phyloP scores from a whole-genome alignment of 495 filamentous ascomycete species.

The Penicillium silybi region DNA sequence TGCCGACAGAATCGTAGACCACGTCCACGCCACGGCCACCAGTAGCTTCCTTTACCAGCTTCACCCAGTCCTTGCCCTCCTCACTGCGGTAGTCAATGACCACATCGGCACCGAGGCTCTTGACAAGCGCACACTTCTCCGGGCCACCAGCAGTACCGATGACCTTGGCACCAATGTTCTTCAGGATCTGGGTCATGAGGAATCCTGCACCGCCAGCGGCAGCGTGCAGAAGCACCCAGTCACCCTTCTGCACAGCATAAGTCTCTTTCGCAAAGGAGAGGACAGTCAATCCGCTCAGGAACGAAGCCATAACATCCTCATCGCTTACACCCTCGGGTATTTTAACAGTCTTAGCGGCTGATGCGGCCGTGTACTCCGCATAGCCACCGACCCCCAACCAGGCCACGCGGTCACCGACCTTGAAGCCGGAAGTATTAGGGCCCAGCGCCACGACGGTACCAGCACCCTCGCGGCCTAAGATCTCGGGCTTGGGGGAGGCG shows the following conservation, averaged over 20 bases:
- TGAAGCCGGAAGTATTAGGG: constrained; percentile 43
- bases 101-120: constrained; percentile 63
- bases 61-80: constrained; percentile 60
- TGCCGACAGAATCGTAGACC: constrained; percentile 88
- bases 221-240: constrained; percentile 86
- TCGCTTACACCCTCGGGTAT: constrained; percentile 62
- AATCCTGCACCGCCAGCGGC: constrained; percentile 86
- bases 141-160: constrained; percentile 78
- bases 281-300: constrained; percentile 86
- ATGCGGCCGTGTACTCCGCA: constrained; percentile 70
- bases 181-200: constrained; percentile 72
- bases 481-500: constrained; percentile 66
- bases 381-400: constrained; percentile 63
- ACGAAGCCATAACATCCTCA: constrained; percentile 60
- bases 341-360: constrained; percentile 52
- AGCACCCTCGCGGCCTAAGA: constrained; percentile 80
- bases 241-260: constrained; percentile 66
- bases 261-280: constrained; percentile 77
- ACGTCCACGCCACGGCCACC: constrained; percentile 66
- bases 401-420: constrained; percentile 63
- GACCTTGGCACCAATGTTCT: constrained; percentile 66
- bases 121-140: constrained; percentile 70
- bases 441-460: constrained; percentile 58
- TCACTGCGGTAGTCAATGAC: constrained; percentile 69
- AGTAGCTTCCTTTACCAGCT: constrained; percentile 66